phyloP scores from a whole-genome alignment of 129 eudicot genomes.

The Ambrosia trifida region DNA sequence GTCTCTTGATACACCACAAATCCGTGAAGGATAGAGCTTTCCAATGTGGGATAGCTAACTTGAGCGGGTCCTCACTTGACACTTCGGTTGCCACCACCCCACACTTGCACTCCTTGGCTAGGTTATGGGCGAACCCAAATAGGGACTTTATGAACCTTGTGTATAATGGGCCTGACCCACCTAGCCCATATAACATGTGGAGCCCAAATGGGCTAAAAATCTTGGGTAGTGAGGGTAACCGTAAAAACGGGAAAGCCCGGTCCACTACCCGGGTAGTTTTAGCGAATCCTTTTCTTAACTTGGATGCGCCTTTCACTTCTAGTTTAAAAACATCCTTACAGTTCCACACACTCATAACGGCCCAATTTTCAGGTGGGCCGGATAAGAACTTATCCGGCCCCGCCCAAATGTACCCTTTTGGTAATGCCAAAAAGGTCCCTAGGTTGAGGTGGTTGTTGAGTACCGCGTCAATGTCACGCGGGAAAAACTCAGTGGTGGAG shows the following conservation, averaged over 20 bases:
- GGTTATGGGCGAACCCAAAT: slow-evolving; percentile 74
- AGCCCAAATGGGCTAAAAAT: slow-evolving; percentile 92
- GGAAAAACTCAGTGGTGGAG: slow-evolving; percentile 93
- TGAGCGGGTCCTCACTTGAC: slow-evolving; percentile 74
- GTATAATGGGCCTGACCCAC: slow-evolving; percentile 85
- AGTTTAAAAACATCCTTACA: slow-evolving; percentile 69
- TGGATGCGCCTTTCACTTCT: slow-evolving; percentile 83
- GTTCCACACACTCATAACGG: slow-evolving; percentile 85
- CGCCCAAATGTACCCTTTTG: slow-evolving; percentile 47
- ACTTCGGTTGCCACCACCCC: slow-evolving; percentile 95
- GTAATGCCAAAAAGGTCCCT: slow-evolving; percentile 80
- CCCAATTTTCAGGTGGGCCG: slow-evolving; percentile 78
- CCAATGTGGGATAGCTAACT: slow-evolving; percentile 88
- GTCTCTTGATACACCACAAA: slow-evolving; percentile 88
- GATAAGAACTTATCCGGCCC: slow-evolving; percentile 53
- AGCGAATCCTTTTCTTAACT: slow-evolving; percentile 48
- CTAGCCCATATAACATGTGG: slow-evolving; percentile 83
- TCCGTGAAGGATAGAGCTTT: slow-evolving; percentile 79
- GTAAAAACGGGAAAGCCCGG: slow-evolving; percentile 74
- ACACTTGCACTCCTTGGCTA: slow-evolving; percentile 69
- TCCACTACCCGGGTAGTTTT: slow-evolving; percentile 75
- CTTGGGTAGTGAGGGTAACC: slow-evolving; percentile 77
- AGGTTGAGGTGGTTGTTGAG: slow-evolving; percentile 59
- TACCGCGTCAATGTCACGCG: slow-evolving; percentile 81
- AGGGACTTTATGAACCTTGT: slow-evolving; percentile 41